Conservation (phyloP, 2,329 filamentous ascomycete genomes). For the Cladosporium sp. region DNA sequence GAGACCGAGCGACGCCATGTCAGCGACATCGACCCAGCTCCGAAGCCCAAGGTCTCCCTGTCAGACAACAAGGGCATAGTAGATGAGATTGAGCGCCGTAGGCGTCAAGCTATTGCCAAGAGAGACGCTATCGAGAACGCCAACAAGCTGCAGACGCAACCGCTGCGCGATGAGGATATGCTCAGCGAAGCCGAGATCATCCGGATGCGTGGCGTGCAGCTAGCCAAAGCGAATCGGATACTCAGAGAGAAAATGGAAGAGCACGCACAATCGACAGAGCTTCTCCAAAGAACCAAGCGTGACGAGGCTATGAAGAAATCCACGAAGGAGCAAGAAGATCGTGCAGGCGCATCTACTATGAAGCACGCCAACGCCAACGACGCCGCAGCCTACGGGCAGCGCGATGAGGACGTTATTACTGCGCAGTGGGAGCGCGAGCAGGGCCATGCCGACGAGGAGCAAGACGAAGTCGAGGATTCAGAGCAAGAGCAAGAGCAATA, state of each 20-base stretch:
- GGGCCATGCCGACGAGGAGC: background rate
- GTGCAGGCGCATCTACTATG: no score
- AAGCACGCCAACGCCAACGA: no score
- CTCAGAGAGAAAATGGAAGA: background rate
- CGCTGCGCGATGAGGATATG: background rate
- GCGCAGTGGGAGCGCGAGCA: constrained; percentile 4
- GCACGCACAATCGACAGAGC: background rate
- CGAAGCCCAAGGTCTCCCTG: no score
- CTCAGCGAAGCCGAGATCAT: background rate
- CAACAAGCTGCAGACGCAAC: background rate
- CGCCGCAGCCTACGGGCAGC: background rate
- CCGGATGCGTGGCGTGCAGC: background rate
- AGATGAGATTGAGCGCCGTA: background rate
- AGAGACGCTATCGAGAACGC: no score
- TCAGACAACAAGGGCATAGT: background rate
- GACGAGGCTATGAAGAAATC: background rate
- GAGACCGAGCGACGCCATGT: no score
- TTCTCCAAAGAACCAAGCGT: background rate
- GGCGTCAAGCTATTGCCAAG: background rate
- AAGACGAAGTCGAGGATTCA: background rate
- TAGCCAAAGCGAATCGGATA: background rate
- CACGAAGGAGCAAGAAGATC: background rate
- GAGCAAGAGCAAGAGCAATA: no score
- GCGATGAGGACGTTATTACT: background rate
- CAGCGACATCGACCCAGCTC: no score